Conservation (phyloP, 495 filamentous ascomycete genomes). For the Stereocaulon alpinum region DNA sequence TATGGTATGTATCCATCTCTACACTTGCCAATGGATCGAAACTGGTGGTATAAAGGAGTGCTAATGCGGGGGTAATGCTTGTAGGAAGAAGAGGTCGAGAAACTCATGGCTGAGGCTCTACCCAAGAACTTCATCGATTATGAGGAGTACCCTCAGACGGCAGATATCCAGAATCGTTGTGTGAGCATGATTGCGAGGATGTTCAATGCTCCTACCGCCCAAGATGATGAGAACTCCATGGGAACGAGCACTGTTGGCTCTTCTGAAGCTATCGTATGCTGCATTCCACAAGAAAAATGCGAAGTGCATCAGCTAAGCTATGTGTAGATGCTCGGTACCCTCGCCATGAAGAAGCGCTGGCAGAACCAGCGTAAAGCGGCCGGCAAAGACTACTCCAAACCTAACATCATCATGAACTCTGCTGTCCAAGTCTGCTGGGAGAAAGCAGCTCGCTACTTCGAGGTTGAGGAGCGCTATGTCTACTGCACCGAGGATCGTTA, state of each 20-base stretch:
- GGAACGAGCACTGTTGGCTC: conserved; percentile 80
- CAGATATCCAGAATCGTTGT: conserved; percentile 86
- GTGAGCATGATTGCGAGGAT: conserved; percentile 88
- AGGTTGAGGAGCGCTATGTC: conserved; percentile 80
- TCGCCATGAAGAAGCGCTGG: conserved; percentile 96
- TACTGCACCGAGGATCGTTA: conserved; percentile 73
- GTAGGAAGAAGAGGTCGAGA: conserved; percentile 80
- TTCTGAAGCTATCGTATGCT: conserved; percentile 74
- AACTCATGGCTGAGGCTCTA: conserved; percentile 80
- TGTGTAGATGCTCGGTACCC: conserved; percentile 46
- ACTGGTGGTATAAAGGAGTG: not conserved
- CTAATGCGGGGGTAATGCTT: not conserved
- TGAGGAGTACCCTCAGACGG: conserved; percentile 76
- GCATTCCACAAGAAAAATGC: not conserved
- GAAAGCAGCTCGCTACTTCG: conserved; percentile 91
- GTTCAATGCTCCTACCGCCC: conserved; percentile 55
- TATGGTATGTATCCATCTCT: conserved; percentile 44
- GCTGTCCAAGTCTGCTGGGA: conserved; percentile 96
- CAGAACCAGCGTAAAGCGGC: conserved; percentile 69
- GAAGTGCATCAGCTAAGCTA: not conserved
- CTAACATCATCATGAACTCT: conserved; percentile 87
- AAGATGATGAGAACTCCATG: conserved; percentile 48
- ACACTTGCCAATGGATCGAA: no score
- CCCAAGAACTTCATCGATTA: conserved; percentile 93
- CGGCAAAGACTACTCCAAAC: conserved; percentile 61